phyloP scores from a whole-genome alignment of 2,329 filamentous ascomycete species.

The Cladosporium sp. region DNA sequence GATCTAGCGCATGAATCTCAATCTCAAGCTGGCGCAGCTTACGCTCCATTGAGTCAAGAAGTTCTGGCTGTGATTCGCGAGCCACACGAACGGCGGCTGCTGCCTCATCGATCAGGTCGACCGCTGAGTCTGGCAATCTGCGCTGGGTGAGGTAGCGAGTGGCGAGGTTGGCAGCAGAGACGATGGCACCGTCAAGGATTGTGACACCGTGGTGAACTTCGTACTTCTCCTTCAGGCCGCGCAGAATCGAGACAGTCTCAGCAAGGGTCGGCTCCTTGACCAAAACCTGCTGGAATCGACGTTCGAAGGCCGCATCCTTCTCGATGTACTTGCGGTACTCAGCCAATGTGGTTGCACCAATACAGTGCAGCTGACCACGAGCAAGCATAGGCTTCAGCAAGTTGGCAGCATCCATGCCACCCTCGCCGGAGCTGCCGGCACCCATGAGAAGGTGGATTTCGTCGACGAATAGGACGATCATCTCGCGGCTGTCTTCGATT shows the following conservation, averaged over 20 bases:
- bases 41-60: slow-evolving; percentile 89
- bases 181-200: slow-evolving; percentile 89
- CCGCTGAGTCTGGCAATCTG: slow-evolving; percentile 90
- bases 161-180: slow-evolving; percentile 84
- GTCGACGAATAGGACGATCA: slow-evolving; percentile 96
- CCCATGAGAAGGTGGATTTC: slow-evolving; percentile 99
- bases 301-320: slow-evolving; percentile 96
- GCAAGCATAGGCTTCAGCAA: slow-evolving; percentile 97
- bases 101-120: slow-evolving; percentile 93
- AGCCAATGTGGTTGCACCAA: slow-evolving; percentile 88
- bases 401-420: slow-evolving; percentile 98
- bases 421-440: slow-evolving; percentile 87
- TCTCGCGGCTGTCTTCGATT: slow-evolving; percentile 89
- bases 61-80: slow-evolving; percentile 91
- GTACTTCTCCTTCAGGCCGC: slow-evolving; percentile 95
- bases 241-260: slow-evolving; percentile 96
- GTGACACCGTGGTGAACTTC: slow-evolving; percentile 97
- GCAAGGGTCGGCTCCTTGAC: slow-evolving; percentile 87
- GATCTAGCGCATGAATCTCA: slow-evolving; percentile 89
- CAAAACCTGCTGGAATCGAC: slow-evolving; percentile 95
- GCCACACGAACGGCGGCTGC: slow-evolving; percentile 94
- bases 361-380: slow-evolving; percentile 93
- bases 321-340: slow-evolving; percentile 99
- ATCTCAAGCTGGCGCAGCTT: slow-evolving; percentile 88
- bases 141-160: slow-evolving; percentile 88